Evolutionary conservation across 2,329 filamentous ascomycete genomes (phyloP), one percentile per base, ranked within the genome.

Genomic region (Ophiostoma sp.): DNA sequence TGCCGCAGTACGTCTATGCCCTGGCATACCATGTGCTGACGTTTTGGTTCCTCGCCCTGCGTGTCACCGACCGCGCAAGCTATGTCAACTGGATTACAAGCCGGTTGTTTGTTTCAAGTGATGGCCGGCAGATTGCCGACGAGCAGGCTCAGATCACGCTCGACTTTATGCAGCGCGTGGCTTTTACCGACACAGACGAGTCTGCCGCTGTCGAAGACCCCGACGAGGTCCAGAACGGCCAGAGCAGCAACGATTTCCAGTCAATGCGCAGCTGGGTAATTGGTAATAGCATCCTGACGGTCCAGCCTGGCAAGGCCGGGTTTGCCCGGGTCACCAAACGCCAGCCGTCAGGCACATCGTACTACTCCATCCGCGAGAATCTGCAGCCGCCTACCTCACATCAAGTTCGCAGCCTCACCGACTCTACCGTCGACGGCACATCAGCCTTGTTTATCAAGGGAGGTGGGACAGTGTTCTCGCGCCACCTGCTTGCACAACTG

Each of bases 21-120:
- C 83, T 98, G 68, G 94, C 94, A 10, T 97, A 97, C 77, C 94
- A 98, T 77, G 93, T 97, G 75, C 94, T 99, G 74, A 90, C 93
- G 1, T 97, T 96, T 77, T 99, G 95, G 95, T 99, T 98, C 77
- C 84, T 99, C 74, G 91, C 93, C 0, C 79, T 99, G 75, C 94
- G 93, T 76, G 85, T 97, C 68, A 87, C 90, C 52, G 93, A 97
- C 77, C 89, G 95, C 68, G 87, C 90, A 44, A 92, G 88, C 72
- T 90, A 96, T 74, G 93, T 97, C 68, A 88, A 89, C 36, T 97
- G 93, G 92, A 97, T 99, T 73, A 90, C 91, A 13, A 93, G 90
- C 76, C 93, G 93, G 73, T 84, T 99, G 11, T 94, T 94, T 75
- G 90, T 86, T 10, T 92, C 97, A 76, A 85, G 86, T 33, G 86